Evolutionary conservation across 1,139 yeast genomes (phyloP).

Genomic region (Pichia sorboxylosa): DNA sequence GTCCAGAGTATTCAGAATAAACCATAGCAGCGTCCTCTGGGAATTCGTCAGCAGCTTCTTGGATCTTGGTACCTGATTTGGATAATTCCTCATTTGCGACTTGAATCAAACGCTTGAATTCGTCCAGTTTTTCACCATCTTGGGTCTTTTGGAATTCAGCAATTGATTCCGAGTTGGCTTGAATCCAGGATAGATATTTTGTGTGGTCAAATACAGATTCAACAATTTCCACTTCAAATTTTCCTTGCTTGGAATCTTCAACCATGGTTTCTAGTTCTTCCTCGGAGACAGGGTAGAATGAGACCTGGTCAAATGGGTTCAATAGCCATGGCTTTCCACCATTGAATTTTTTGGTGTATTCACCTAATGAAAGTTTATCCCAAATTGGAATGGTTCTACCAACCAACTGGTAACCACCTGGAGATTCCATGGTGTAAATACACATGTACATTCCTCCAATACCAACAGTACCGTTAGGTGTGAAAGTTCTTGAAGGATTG

Average conservation of each 20-base stretch:
- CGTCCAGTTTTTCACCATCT: conserved; percentile 71
- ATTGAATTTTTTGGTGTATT: conserved; percentile 34
- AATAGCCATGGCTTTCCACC: conserved; percentile 74
- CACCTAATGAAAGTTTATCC: conserved; percentile 81
- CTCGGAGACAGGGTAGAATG: conserved; percentile 84
- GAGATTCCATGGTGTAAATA: conserved; percentile 95
- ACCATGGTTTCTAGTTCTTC: conserved; percentile 61
- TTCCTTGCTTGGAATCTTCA: conserved; percentile 73
- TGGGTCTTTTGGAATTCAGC: conserved; percentile 56
- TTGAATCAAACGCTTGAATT: conserved; percentile 73
- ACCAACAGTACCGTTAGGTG: conserved; percentile 96
- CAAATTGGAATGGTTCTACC: conserved; percentile 96
- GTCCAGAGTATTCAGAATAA: conserved; percentile 87
- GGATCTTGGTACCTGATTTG: conserved; percentile 29
- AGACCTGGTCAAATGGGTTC: conserved; percentile 86
- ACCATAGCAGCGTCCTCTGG: conserved; percentile 72
- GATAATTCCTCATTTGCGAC: conserved; percentile 70
- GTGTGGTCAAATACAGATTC: conserved; percentile 77
- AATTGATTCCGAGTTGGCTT: conserved; percentile 60
- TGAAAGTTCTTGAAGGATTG: conserved; percentile 90
- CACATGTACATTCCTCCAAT: conserved; percentile 98
- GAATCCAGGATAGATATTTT: conserved; percentile 68
- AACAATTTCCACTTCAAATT: conserved; percentile 60
- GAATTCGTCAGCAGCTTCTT: conserved; percentile 39
- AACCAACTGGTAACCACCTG: conserved; percentile 95